Base-by-base conservation (phyloP, 1,284 basidiomycete species). In the Cerioporus squamosus region DNA sequence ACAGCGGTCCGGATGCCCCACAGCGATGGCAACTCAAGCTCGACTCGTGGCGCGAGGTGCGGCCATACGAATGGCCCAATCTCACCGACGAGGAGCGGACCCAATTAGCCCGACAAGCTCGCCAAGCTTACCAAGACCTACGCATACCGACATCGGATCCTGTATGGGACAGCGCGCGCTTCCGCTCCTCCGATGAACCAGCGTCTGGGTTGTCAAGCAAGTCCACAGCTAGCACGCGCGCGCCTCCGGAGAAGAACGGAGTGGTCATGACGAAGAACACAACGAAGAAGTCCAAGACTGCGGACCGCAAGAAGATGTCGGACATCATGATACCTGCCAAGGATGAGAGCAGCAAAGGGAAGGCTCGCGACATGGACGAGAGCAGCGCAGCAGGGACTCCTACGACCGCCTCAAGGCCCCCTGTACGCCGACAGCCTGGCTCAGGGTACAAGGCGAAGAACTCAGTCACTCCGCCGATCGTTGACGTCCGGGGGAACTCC, bases 21-120 rank as follows among this genome's bases (percentile, higher is more conserved):
- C 75, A 75, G 53, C 63, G 66, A 0, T 91, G 86, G 80, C 65
- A 72, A 24, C 81, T 91, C 58, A 86, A 83, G 59, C 72, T 77
- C 18, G 66, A 71, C 33, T 72, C 80, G 0, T 91, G 88, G 87
- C 76, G 75, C 26, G 85, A 90, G 63, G 84, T 90, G 20, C 84
- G 87, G 6, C 90, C 90, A 0, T 86, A 79, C 58, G 84, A 85
- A 60, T 87, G 81, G 79, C 74, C 76, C 0, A 74, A 74, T 26
- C 75, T 87, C 22, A 73, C 74, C 0, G 77, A 81, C 18, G 49
- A 72, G 2, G 82, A 85, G 45, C 78, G 81, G 2, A 72, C 69
- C 3, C 63, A 59, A 15, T 74, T 89, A 66, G 77, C 82, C 1
- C 79, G 82, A 38, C 73, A 76, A 29, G 86, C 82, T 2, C 76